These are phyloP conservation scores for Hemisphaericaspora xylofermentans DNA, from an alignment of 1,139 yeast species.

Conservation along the genomic window DNA sequence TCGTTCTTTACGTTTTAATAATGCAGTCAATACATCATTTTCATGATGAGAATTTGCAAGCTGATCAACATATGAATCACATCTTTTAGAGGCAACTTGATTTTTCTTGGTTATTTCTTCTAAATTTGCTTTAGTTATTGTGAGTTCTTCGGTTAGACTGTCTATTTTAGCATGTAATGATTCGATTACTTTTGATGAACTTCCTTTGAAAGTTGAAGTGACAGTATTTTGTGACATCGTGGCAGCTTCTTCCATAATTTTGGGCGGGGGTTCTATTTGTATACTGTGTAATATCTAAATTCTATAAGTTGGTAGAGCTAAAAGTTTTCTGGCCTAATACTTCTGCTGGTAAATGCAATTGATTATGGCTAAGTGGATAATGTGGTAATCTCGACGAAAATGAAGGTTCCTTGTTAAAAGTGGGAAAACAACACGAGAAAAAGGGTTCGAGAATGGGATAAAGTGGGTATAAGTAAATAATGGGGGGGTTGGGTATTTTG, in stretches of 20 bases:
- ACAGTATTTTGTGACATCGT: not conserved
- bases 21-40: slow-evolving; percentile 62
- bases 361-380: too few species aligned
- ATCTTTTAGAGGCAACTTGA: slow-evolving; percentile 46
- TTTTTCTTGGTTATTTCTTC: slow-evolving; percentile 49
- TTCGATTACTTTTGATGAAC: slow-evolving; percentile 47
- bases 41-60: slow-evolving; percentile 70
- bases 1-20: slow-evolving; percentile 63
- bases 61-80: slow-evolving; percentile 63
- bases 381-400: too few species aligned
- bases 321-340: too few species aligned
- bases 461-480: too few species aligned
- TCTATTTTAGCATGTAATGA: slow-evolving; percentile 54
- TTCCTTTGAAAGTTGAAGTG: not conserved
- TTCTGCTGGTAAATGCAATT: too few species aligned
- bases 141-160: slow-evolving; percentile 52
- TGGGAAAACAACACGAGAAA: too few species aligned
- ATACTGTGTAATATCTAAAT: too few species aligned
- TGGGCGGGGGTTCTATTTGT: too few species aligned
- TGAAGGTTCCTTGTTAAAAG: too few species aligned
- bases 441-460: too few species aligned
- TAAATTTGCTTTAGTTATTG: slow-evolving; percentile 36
- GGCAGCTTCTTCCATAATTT: not conserved
- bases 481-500: too few species aligned
- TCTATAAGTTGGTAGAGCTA: too few species aligned